These are phyloP conservation scores for Lichtheimia ramosa DNA, from an alignment of 371 early-diverging fungal species.

Conservation along the genomic window DNA sequence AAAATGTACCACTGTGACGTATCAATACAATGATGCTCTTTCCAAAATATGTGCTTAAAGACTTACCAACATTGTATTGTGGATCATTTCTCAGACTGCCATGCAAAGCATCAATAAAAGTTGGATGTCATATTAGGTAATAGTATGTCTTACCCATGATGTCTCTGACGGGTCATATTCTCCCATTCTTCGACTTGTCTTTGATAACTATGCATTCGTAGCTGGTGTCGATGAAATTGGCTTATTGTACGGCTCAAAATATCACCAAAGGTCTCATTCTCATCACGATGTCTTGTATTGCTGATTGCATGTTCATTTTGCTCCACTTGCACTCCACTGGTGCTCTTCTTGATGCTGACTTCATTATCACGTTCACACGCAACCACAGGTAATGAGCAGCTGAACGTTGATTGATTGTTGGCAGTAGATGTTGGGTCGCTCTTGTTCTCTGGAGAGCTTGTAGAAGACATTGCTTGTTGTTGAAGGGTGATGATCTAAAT, in stretches of 20 bases:
- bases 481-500: too few species aligned
- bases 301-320: background rate
- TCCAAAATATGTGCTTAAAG: background rate
- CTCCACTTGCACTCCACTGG: background rate
- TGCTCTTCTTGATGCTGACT: too few species aligned
- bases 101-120: background rate
- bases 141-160: background rate
- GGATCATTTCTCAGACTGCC: background rate
- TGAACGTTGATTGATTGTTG: too few species aligned
- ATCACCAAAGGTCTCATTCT: background rate
- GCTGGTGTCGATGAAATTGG: background rate
- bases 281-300: background rate
- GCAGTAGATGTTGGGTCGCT: too few species aligned
- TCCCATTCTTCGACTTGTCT: background rate
- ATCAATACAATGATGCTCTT: background rate
- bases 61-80: background rate
- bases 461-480: too few species aligned
- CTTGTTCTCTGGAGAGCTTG: too few species aligned
- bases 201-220: background rate
- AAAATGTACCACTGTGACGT: background rate
- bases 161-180: background rate
- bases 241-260: background rate
- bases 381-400: too few species aligned
- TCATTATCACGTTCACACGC: too few species aligned
- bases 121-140: too few species aligned